Percentiles rank a stretch among this genome's conserved stretches.
Evolutionary conservation across 2,329 filamentous ascomycete species (phyloP).

Genomic region (Rachicladosporium sp.): DNA sequence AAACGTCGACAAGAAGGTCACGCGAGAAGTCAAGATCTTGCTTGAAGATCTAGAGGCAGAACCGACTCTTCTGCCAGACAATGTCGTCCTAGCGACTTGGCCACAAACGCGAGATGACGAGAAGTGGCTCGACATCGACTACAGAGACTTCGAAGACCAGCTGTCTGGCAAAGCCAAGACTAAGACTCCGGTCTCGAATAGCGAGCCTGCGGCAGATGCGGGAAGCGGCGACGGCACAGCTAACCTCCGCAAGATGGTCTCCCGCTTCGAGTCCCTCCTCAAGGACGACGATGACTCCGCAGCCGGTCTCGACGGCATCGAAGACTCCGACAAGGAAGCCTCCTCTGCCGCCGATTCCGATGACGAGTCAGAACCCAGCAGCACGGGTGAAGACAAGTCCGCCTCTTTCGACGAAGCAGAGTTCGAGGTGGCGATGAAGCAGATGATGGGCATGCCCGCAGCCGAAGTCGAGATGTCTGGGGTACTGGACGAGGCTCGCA

Average conservation of each 20-base stretch:
- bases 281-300: slow-evolving; percentile 60
- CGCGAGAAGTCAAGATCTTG: slow-evolving; percentile 64
- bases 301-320: slow-evolving; percentile 60
- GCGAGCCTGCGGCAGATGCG: no score
- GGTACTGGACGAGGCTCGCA: slow-evolving; percentile 23
- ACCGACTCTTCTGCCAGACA: slow-evolving; percentile 56
- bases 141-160: slow-evolving; percentile 75
- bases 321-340: slow-evolving; percentile 57
- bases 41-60: slow-evolving; percentile 65
- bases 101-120: slow-evolving; percentile 63
- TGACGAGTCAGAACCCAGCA: slow-evolving; percentile 31
- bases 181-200: slow-evolving; percentile 7
- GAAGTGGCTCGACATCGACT: slow-evolving; percentile 84
- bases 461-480: slow-evolving; percentile 23
- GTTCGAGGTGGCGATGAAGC: slow-evolving; percentile 77
- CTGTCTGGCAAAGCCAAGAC: slow-evolving; percentile 41
- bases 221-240: slow-evolving; percentile 23
- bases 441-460: slow-evolving; percentile 67
- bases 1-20: slow-evolving; percentile 53
- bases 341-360: slow-evolving; percentile 28
- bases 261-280: slow-evolving; percentile 83
- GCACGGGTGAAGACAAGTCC: slow-evolving; percentile 59
- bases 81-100: slow-evolving; percentile 66
- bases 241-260: slow-evolving; percentile 80
- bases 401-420: slow-evolving; percentile 74